Evolutionary conservation across 495 filamentous ascomycete species (phyloP).

Genomic region (Ascodesmis nigricans): DNA sequence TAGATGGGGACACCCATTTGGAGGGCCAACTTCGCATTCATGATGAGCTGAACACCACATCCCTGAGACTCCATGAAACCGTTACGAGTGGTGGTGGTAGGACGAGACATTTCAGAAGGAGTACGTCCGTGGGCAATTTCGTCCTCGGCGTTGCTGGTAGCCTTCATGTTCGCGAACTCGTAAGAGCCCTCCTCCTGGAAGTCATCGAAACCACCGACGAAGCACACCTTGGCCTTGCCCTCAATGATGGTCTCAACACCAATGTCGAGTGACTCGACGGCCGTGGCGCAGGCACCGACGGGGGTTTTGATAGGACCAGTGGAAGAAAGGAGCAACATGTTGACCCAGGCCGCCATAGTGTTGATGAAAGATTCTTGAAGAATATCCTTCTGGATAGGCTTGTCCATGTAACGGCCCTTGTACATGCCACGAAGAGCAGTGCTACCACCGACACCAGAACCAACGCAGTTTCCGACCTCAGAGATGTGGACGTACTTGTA

Average conservation of each 20-base stretch:
- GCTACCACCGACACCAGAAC: constrained; percentile 90
- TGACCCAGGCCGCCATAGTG: constrained; percentile 98
- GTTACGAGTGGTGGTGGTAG: constrained; percentile 84
- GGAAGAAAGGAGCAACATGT: constrained; percentile 92
- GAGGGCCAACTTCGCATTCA: constrained; percentile 84
- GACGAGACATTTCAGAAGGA: constrained; percentile 91
- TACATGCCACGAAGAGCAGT: constrained; percentile 90
- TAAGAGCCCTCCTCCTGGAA: constrained; percentile 98
- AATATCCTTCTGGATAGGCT: constrained; percentile 97
- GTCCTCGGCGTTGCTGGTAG: constrained; percentile 88
- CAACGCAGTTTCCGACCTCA: constrained; percentile 93
- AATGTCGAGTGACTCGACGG: constrained; percentile 91
- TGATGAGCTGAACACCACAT: constrained; percentile 93
- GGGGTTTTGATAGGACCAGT: constrained; percentile 98
- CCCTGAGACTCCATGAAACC: constrained; percentile 99
- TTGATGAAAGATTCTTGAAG: constrained; percentile 99
- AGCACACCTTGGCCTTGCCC: constrained; percentile 87
- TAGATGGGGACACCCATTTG: constrained; percentile 99
- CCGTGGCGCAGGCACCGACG: constrained; percentile 90
- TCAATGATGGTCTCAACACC: constrained; percentile 95
- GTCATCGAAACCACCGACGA: constrained; percentile 97
- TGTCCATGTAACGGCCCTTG: constrained; percentile 89
- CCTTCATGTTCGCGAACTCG: constrained; percentile 99
- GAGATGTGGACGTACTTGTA: constrained; percentile 99
- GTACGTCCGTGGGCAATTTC: constrained; percentile 91